Conservation (phyloP, 306 rosid genomes). For the Fagus sylvatica region DNA sequence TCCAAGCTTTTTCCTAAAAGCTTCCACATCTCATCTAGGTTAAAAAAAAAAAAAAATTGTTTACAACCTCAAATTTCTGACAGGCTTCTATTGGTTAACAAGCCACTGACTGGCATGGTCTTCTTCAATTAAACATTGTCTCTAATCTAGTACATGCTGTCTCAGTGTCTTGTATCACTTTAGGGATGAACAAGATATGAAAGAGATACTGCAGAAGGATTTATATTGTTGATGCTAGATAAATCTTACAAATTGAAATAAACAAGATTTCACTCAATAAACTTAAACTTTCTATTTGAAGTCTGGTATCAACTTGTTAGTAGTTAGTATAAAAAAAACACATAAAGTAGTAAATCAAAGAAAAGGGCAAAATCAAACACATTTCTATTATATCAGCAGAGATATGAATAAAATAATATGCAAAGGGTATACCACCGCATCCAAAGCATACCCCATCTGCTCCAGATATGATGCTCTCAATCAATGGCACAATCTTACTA, state of each 20-base stretch:
- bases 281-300: neutral
- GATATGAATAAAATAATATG: constrained; percentile 23
- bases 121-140: neutral
- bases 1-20: neutral
- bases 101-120: neutral
- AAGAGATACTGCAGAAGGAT: neutral
- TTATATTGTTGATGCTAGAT: neutral
- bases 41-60: neutral
- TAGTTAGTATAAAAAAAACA: neutral
- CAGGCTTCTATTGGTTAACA: neutral
- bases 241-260: neutral
- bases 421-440: constrained; percentile 28
- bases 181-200: no score
- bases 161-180: neutral
- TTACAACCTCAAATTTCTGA: neutral
- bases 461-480: constrained; percentile 86
- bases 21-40: neutral
- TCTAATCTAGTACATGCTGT: neutral
- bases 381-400: constrained; percentile 8
- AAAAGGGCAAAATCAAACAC: constrained; percentile 1
- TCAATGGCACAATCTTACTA: constrained; percentile 86
- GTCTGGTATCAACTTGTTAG: neutral
- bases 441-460: constrained; percentile 74
- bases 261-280: neutral
- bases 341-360: neutral